Conservation (phyloP, 2,329 filamentous ascomycete species). For the Trichoderma aggressivum region DNA sequence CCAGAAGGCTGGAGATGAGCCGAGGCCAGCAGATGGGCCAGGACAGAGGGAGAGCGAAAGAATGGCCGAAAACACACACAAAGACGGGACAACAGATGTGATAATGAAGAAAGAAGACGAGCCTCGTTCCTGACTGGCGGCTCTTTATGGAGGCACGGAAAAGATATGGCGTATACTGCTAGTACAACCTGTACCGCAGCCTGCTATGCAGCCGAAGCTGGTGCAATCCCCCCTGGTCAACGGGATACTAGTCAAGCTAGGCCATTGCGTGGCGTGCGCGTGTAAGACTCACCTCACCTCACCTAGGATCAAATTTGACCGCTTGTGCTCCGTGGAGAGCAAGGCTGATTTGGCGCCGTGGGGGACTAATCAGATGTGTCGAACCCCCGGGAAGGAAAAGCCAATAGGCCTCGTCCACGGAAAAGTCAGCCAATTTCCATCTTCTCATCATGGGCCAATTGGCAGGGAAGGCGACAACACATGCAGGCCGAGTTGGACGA, state of each 20-base stretch:
- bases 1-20: background rate
- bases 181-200: background rate
- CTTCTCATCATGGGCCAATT: background rate
- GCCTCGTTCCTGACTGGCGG: background rate
- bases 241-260: background rate
- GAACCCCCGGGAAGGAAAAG: background rate
- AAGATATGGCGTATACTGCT: slow-evolving; percentile 6
- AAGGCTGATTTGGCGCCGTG: slow-evolving; percentile 8
- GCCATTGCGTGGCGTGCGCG: slow-evolving; percentile 1
- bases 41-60: background rate
- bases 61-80: background rate
- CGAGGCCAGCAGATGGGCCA: background rate
- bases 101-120: background rate
- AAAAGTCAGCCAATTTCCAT: background rate
- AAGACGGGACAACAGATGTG: background rate
- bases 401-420: background rate
- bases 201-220: background rate
- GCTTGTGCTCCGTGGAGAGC: background rate
- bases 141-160: slow-evolving; percentile 1
- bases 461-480: background rate
- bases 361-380: background rate
- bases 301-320: slow-evolving; percentile 12
- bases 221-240: slow-evolving; percentile 11
- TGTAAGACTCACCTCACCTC: slow-evolving; percentile 15
- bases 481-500: background rate